Conservation (phyloP, 2,329 filamentous ascomycete species). For the Ascochyta lentis region DNA sequence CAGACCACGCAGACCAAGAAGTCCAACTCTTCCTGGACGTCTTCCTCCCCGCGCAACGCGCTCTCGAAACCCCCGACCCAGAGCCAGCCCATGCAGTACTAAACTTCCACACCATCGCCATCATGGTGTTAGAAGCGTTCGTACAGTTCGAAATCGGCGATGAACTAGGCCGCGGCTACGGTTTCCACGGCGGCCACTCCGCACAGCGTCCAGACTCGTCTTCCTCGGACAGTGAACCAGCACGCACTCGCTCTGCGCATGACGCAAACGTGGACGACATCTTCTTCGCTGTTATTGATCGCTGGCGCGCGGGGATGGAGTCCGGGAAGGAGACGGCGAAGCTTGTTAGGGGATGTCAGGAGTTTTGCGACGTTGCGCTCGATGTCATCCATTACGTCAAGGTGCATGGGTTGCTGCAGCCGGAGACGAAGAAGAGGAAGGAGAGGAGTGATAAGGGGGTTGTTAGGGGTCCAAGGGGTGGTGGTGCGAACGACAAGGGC, state of each 20-base stretch:
- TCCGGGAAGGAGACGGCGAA: slow-evolving; percentile 21
- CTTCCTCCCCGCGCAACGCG: slow-evolving; percentile 38
- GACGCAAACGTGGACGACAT: slow-evolving; percentile 37
- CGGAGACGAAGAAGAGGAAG: slow-evolving; percentile 12
- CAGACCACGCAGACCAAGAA: slow-evolving; percentile 35
- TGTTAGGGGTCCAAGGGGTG: slow-evolving; percentile 18
- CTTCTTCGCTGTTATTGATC: slow-evolving; percentile 42
- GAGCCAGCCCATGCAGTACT: slow-evolving; percentile 32
- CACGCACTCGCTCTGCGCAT: slow-evolving; percentile 8
- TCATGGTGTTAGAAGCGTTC: slow-evolving; percentile 42
- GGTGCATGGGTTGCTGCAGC: slow-evolving; percentile 31
- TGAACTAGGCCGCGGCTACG: slow-evolving; percentile 20
- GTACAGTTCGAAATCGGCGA: slow-evolving; percentile 37
- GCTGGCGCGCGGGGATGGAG: slow-evolving; percentile 38
- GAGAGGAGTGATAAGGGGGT: slow-evolving; percentile 27
- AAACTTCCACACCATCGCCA: slow-evolving; percentile 44
- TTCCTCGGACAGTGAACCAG: not conserved
- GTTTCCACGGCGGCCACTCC: slow-evolving; percentile 2
- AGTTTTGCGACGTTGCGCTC: slow-evolving; percentile 43
- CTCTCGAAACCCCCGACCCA: slow-evolving; percentile 24
- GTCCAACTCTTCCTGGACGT: slow-evolving; percentile 34
- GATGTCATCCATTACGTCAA: slow-evolving; percentile 42
- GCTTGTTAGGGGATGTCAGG: slow-evolving; percentile 38
- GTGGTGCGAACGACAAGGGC: not conserved
- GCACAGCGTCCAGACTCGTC: not conserved